Base-by-base conservation (phyloP, 768 basidiomycete species). In the Amanita brunnescens region DNA sequence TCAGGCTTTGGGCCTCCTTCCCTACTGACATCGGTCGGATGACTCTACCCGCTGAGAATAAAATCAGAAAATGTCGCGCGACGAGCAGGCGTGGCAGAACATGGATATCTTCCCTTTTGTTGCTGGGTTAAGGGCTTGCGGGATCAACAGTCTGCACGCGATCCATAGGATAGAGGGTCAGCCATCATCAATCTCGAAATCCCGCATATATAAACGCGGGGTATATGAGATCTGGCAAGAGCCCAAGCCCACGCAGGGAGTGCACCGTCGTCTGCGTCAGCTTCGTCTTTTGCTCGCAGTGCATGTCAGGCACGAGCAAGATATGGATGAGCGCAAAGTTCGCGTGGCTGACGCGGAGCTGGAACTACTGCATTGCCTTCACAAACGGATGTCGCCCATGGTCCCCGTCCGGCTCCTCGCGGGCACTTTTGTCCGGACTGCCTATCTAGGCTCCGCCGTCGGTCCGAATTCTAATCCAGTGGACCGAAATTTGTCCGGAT, bases 281-380 rank as follows among this genome's bases (percentile, higher is more conserved):
- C 64, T 99, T 99, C 6, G 95, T 99, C 70, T 99, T 99, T 63
- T 97, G 95, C 66, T 99, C 95, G 51, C 95, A 95, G 49, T 96
- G 92, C 77, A 99, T 91, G 61, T 96, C 91, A 13, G 95, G 95
- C n/a, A 99, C 92, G 26, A 99, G 83, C 5, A 91, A 94, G 43
- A 99, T 95, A 58, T 97, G 94, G 54, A 98, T 85, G 49, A 98
- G 81, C 0, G 95, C 94, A 64, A 97, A 97, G 69, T 98, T 97
- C 53, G 92, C 90, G 63, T 87, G 80, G 14, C 95, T 94, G 18
- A 98, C 94, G 51, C 95, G 85, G 75, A 97, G 97, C 64, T 99
- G 95, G 77, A 99, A 99, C 66, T 99, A 95, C n/a, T 95, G 84
- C 87, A 99, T 93, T 0, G 95, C 95, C 67, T 99, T 95, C 41